Evolutionary conservation across 345 rosid species (phyloP).

Genomic region (Citrus medica): DNA sequence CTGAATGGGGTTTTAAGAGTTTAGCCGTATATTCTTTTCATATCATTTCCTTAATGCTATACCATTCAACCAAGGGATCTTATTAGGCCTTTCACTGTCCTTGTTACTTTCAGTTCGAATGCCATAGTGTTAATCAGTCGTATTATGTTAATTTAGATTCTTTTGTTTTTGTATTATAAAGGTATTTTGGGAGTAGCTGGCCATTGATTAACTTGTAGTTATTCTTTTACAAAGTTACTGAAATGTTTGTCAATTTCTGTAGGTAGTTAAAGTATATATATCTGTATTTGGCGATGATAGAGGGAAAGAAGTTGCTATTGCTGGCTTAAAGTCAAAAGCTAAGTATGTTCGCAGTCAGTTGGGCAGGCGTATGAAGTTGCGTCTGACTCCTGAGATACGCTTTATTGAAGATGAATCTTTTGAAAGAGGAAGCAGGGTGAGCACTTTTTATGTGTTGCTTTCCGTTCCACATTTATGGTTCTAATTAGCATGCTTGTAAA

Average conservation of each 20-base stretch:
- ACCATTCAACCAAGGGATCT: not conserved
- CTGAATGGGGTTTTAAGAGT: not conserved
- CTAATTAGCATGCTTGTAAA: not conserved
- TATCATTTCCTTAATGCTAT: not conserved
- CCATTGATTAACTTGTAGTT: not conserved
- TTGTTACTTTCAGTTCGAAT: not conserved
- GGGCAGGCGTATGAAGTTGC: conserved; percentile 87
- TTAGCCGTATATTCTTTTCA: not conserved
- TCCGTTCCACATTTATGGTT: not conserved
- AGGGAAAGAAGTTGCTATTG: conserved; percentile 85
- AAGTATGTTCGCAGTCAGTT: conserved; percentile 73
- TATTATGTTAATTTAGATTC: not conserved
- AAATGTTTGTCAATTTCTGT: not conserved
- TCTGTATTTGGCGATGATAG: conserved; percentile 96
- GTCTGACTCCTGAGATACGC: conserved; percentile 85
- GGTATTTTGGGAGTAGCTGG: not conserved
- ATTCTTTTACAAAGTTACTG: not conserved
- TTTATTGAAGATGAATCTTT: conserved; percentile 83
- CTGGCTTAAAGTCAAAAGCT: conserved; percentile 80
- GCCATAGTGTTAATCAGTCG: not conserved
- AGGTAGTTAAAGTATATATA: conserved; percentile 94
- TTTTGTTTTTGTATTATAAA: not conserved
- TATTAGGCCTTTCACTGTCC: not conserved
- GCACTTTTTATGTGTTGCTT: conserved; percentile 9
- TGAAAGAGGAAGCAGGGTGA: conserved; percentile 96